Evolutionary conservation across 495 filamentous ascomycete genomes (phyloP).

Genomic region (Annulohypoxylon bovei): DNA sequence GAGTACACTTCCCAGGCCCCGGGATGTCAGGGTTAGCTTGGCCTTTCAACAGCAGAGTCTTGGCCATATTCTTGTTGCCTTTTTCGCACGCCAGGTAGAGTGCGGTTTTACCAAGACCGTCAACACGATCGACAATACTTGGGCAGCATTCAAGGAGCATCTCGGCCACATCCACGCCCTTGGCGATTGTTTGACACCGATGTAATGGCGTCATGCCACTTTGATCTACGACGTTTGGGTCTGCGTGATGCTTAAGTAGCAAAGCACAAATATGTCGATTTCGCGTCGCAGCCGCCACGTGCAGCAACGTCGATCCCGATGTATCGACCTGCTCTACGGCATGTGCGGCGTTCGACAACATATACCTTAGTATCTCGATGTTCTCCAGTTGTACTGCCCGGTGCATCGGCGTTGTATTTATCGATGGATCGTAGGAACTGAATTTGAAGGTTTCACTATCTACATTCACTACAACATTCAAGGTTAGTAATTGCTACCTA

Average conservation of each 20-base stretch:
- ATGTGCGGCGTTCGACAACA: slow-evolving; percentile 25
- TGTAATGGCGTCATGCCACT: slow-evolving; percentile 48
- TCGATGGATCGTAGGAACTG: slow-evolving; percentile 24
- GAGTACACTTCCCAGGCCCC: slow-evolving; percentile 26
- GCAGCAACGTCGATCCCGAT: slow-evolving; percentile 31
- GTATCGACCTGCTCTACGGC: slow-evolving; percentile 27
- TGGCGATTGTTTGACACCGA: slow-evolving; percentile 32
- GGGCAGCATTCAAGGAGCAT: slow-evolving; percentile 26
- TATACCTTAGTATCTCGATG: slow-evolving; percentile 33
- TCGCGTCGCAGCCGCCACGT: slow-evolving; percentile 30
- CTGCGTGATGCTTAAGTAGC: slow-evolving; percentile 52
- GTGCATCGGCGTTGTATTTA: slow-evolving; percentile 37
- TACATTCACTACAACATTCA: slow-evolving; percentile 11
- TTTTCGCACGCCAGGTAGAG: slow-evolving; percentile 43
- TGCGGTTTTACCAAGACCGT: slow-evolving; percentile 41
- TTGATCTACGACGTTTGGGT: slow-evolving; percentile 55
- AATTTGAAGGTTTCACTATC: slow-evolving; percentile 29
- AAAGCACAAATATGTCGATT: slow-evolving; percentile 49
- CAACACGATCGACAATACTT: slow-evolving; percentile 23
- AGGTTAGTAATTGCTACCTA: slow-evolving; percentile 11
- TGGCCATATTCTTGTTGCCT: slow-evolving; percentile 40
- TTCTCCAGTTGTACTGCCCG: slow-evolving; percentile 32
- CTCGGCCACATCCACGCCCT: slow-evolving; percentile 32
- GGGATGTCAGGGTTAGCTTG: slow-evolving; percentile 32
- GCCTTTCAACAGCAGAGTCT: slow-evolving; percentile 19